Base-by-base conservation (phyloP, 2,329 filamentous ascomycete genomes). In the Xylariaceae sp. region DNA sequence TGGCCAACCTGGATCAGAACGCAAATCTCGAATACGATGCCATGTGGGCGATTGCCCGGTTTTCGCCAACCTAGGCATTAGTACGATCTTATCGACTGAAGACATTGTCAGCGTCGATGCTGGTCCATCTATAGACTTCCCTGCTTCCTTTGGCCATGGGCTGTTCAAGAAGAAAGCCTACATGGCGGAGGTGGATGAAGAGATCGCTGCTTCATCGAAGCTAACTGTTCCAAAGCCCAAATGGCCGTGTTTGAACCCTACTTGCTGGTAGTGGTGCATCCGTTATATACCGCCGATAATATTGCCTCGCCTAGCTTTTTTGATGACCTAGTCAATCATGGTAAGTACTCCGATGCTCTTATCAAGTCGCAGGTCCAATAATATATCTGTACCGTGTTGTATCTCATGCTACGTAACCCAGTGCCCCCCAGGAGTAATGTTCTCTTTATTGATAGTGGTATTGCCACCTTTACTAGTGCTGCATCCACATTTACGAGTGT, bases 391-490 rank as follows among this genome's bases (percentile, higher is more conserved):
- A 99, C 94, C 24, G 91, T 99, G 61, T 83, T 99, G 60, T 94
- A 99, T 75, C 86, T 99, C 62, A 96, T 99, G 91, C 89, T 99
- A 67, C 91, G 94, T 65, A 88, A 93, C 50, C 93, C 94, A 54
- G 76, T 85, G 72, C 82, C 85, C 75, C 84, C 90, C 58, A 88
- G 97, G 71, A 94, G 94, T 81, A 99, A 97, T 85, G 91, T 99
- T 48, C 88, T 99, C 63, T 99, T 99, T 85, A 97, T 99, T 65
- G 94, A 94, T 76, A 94, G 94, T 81, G 94, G 94, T 84, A 99
- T 99, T 84, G 94, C 94, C 83, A 99, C 99, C 88, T 99, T 99
- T 82, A 99, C 94, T 83, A 99, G 97, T 80, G 94, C 99, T 50
- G 94, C 94, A 57, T 94, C 89, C 68, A 99, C 94, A 62, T 99